These are phyloP conservation scores for Phragmites australis DNA, from an alignment of 176 grass and related monocot genomes.

Conservation along the genomic window DNA sequence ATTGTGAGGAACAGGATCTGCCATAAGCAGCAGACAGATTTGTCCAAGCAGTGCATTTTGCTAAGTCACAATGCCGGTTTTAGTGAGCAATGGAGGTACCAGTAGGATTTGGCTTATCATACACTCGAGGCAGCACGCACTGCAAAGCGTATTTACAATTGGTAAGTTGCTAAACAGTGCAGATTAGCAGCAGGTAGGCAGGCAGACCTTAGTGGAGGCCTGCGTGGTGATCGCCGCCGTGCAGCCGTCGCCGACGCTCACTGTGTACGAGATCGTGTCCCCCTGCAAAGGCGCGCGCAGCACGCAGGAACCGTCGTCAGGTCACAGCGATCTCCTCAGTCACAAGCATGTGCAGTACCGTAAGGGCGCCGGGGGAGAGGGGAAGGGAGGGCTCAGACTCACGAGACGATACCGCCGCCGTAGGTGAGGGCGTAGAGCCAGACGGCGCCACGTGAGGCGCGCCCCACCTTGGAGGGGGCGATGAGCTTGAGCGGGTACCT, in stretches of 20 bases:
- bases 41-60: background rate
- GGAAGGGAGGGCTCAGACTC: background rate
- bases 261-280: conserved; percentile 60
- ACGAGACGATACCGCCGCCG: conserved; percentile 95
- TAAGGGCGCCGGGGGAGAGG: background rate
- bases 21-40: background rate
- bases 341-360: too few species aligned
- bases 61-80: background rate
- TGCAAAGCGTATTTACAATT: background rate
- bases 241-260: conserved; percentile 70
- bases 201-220: conserved; percentile 86
- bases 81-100: background rate
- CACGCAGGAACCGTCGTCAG: background rate
- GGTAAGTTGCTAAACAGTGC: background rate
- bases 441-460: conserved; percentile 48
- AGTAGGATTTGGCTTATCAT: background rate
- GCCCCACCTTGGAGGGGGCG: conserved; percentile 70
- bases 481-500: conserved; percentile 95
- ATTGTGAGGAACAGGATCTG: background rate
- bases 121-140: background rate
- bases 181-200: background rate
- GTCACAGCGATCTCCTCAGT: too few species aligned
- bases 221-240: conserved; percentile 77
- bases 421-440: conserved; percentile 91
- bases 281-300: conserved; percentile 44